phyloP scores from a whole-genome alignment of 768 basidiomycete genomes.

The Hypholoma fasciculare region DNA sequence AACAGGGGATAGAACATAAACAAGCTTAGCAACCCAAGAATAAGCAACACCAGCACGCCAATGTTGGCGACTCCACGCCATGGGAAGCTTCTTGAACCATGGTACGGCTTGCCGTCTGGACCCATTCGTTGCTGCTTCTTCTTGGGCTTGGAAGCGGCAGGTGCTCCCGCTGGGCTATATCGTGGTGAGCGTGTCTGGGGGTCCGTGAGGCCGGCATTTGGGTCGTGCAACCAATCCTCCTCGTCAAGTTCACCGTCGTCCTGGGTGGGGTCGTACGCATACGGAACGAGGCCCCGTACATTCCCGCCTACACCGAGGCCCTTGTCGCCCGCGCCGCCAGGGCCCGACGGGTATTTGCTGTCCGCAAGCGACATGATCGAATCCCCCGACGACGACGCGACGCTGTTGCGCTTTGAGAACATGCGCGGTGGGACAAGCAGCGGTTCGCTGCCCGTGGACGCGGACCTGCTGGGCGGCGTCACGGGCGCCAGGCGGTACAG shows the following conservation, averaged over 20 bases:
- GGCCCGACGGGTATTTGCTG: conserved; percentile 62
- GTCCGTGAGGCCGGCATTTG: neutral
- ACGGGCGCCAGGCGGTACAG: conserved; percentile 58
- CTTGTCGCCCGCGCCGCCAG: conserved; percentile 4
- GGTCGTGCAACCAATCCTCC: conserved; percentile 76
- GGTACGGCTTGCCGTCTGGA: neutral
- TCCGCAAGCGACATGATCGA: conserved; percentile 56
- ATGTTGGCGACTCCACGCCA: conserved; percentile 65
- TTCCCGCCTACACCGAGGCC: conserved; percentile 7
- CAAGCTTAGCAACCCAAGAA: conserved; percentile 61
- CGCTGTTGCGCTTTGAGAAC: conserved; percentile 26
- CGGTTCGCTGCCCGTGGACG: conserved; percentile 16
- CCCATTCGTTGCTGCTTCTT: conserved; percentile 17
- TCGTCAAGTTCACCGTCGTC: conserved; percentile 64
- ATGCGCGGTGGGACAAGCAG: conserved; percentile 35
- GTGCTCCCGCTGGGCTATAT: neutral
- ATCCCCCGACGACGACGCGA: conserved; percentile 34
- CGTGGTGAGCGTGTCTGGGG: neutral
- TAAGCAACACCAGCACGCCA: conserved; percentile 61
- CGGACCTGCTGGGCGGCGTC: neutral
- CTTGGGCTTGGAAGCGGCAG: neutral
- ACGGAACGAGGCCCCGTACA: conserved; percentile 54
- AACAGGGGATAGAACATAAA: conserved; percentile 84
- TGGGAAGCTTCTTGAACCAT: conserved; percentile 30
- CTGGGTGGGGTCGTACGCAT: conserved; percentile 65